Evolutionary conservation across 1,284 basidiomycete genomes (phyloP).

Genomic region (Sanghuangporus baumii): DNA sequence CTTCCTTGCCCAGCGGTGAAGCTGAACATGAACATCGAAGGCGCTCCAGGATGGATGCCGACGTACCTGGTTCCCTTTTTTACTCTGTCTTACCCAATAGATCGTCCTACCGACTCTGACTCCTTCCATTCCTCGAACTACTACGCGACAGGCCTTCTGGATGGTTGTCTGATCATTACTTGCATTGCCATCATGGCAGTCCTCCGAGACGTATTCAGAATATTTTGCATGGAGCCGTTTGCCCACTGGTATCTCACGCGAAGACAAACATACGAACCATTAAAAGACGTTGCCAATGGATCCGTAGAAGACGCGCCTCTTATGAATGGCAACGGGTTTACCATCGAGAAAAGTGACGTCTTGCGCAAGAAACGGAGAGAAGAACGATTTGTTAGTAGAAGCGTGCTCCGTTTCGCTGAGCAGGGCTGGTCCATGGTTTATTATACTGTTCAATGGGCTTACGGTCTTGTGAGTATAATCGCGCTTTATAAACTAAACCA

Average conservation of each 20-base stretch:
- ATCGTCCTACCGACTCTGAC: conserved; percentile 50
- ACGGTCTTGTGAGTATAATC: conserved; percentile 72
- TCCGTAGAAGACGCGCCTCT: conserved; percentile 26
- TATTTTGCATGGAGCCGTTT: conserved; percentile 73
- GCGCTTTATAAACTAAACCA: conserved; percentile 11
- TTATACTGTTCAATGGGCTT: conserved; percentile 68
- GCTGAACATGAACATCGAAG: conserved; percentile 28
- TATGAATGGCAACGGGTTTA: conserved; percentile 26
- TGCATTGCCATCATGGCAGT: conserved; percentile 77
- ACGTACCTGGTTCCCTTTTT: conserved; percentile 61
- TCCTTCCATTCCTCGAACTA: conserved; percentile 63
- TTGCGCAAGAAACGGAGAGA: conserved; percentile 29
- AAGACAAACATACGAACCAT: conserved; percentile 33
- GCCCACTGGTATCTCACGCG: conserved; percentile 65
- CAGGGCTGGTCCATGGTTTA: conserved; percentile 90
- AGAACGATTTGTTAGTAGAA: conserved; percentile 56
- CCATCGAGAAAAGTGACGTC: conserved; percentile 23
- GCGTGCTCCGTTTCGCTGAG: conserved; percentile 85
- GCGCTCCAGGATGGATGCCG: conserved; percentile 41
- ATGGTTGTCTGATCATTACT: conserved; percentile 66
- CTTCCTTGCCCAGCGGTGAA: background rate
- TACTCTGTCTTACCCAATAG: conserved; percentile 66
- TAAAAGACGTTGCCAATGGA: conserved; percentile 25
- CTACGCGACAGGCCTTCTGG: conserved; percentile 66
- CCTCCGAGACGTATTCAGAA: conserved; percentile 68